Evolutionary conservation across 352 stramenopile species (phyloP).

Genomic region (Phytophthora boehmeriae): DNA sequence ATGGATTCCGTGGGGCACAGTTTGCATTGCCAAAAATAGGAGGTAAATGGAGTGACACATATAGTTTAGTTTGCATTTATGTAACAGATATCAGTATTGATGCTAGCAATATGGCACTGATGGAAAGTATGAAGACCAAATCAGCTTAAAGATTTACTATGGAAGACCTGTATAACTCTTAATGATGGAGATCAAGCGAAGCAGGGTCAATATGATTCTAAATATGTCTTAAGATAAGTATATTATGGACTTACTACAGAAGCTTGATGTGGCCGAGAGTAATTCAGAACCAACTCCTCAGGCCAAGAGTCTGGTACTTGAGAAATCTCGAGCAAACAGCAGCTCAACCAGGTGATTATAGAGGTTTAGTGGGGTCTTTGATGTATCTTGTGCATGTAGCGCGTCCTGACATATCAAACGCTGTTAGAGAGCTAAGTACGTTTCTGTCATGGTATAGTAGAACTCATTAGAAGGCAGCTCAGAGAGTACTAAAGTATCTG

Average conservation of each 20-base stretch:
- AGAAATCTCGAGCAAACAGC: neutral
- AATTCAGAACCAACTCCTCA: neutral
- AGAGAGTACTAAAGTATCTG: slow-evolving; percentile 5
- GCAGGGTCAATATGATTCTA: neutral
- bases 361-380: neutral
- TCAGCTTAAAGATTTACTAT: neutral
- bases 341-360: neutral
- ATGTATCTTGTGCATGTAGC: neutral
- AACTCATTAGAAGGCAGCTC: neutral
- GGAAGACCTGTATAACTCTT: neutral
- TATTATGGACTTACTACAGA: neutral
- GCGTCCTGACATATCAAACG: neutral
- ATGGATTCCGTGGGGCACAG: slow-evolving; percentile 2
- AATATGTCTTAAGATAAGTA: neutral
- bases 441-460: slow-evolving; percentile 2
- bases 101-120: neutral
- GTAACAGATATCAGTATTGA: slow-evolving; percentile 6
- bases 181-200: neutral
- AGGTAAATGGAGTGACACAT: slow-evolving; percentile 2
- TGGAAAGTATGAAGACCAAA: neutral
- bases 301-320: neutral
- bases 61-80: slow-evolving; percentile 4
- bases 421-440: slow-evolving; percentile 2
- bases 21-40: slow-evolving; percentile 7
- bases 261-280: neutral